Base-by-base conservation (phyloP, 1,284 basidiomycete species). In the Ustilago nuda region DNA sequence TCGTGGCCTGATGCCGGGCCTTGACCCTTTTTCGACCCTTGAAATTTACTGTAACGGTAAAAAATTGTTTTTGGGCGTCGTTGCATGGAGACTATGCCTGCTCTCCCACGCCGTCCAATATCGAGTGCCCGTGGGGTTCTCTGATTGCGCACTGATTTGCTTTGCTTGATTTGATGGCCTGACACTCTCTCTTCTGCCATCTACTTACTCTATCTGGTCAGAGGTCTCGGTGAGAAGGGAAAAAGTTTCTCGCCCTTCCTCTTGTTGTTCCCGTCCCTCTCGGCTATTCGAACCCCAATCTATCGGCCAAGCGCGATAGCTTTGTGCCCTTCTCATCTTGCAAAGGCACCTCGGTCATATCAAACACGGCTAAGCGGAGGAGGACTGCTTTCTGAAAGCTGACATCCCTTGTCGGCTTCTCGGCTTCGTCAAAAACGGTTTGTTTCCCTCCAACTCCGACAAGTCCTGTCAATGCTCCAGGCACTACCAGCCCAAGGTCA, bases 31-130 rank as follows among this genome's bases (percentile, higher is more conserved):
- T 17, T 15, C 19, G 43, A 45, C 43, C 19, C 43, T 19, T 17
- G 43, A 45, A 45, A n/a, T 45, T 51, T 35, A 23, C 48, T 50
- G 48, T 23, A 12, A 27, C n/a, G 1, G 27, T 36, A 17, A 53
- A 27, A 27, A 27, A 2, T 39, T 39, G 37, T 17, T 39, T 30
- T 12, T 50, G 7, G 23, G 27, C 23, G 48, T 50, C n/a, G 48
- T 50, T 17, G 48, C 30, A 32, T 50, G n/a, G n/a, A 27, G 13
- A 7, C 4, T 23, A 23, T n/a, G 7, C 19, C 27, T 46, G 46
- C 46, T 30, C 35, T 60, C 58, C 58, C 50, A 60, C 58, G 58
- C 58, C 58, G 17, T 23, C n/a, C 37, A 60, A 60, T 60, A 30
- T 60, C 30, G 43, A 30, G 17, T n/a, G n/a, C 58, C 50, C 58